phyloP scores from a whole-genome alignment of 352 stramenopile genomes.

The Saprolegnia diclina region DNA sequence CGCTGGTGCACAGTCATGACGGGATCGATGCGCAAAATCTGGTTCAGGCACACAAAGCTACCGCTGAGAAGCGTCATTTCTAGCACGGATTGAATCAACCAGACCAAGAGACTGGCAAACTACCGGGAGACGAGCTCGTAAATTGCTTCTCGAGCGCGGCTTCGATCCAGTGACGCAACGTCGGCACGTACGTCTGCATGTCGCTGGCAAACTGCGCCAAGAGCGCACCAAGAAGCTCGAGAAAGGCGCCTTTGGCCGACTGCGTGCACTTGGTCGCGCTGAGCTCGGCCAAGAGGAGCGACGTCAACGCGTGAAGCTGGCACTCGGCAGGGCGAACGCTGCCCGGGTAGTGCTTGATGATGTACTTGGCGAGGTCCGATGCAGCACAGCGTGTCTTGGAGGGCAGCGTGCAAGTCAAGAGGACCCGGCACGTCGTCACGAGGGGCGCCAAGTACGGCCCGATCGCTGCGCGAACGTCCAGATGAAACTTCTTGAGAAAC shows the following conservation, averaged over 20 bases:
- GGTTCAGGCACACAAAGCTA: constrained; percentile 51
- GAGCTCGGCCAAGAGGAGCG: constrained; percentile 3
- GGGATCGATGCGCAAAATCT: constrained; percentile 46
- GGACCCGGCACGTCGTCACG: neutral
- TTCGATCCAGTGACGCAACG: constrained; percentile 46
- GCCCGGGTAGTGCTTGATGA: constrained; percentile 11
- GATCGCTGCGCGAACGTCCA: constrained; percentile 2
- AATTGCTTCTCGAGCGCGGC: constrained; percentile 72
- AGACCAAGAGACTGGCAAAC: neutral
- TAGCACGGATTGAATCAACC: too few relatives aligned
- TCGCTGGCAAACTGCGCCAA: constrained; percentile 9
- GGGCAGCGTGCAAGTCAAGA: neutral
- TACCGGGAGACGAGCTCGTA: constrained; percentile 40
- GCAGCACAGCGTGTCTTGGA: constrained; percentile 20
- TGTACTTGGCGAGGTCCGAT: constrained; percentile 3
- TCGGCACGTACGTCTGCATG: neutral
- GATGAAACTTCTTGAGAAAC: constrained; percentile 24
- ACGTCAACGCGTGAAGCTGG: neutral
- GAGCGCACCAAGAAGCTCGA: constrained; percentile 16
- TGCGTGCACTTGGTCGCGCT: constrained; percentile 26
- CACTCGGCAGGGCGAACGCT: neutral
- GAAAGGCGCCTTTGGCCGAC: constrained; percentile 18
- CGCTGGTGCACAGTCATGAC: constrained; percentile 46
- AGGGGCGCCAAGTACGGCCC: neutral
- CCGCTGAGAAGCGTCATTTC: constrained; percentile 73